Percentiles rank a stretch among this genome's conserved stretches.
These are phyloP conservation scores for Boletus huronensis DNA, from an alignment of 768 basidiomycete species.

Conservation along the genomic window DNA sequence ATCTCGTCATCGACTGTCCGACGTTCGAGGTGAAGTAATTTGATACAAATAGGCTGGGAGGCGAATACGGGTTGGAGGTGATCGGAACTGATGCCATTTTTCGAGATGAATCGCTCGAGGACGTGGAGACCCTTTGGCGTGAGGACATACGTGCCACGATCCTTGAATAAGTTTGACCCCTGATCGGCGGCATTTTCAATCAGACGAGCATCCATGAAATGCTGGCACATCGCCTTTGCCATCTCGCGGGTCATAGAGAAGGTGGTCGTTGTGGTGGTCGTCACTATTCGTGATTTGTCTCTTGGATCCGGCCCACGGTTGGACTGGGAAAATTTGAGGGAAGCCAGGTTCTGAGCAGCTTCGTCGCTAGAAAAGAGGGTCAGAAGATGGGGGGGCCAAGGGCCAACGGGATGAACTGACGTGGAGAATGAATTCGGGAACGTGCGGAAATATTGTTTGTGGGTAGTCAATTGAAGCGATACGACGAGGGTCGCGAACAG, in stretches of 20 bases:
- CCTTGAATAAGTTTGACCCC: conserved; percentile 88
- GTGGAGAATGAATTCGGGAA: conserved; percentile 95
- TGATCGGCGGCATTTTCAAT: conserved; percentile 97
- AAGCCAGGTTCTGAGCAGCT: conserved; percentile 88
- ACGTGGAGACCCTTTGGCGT: conserved; percentile 98
- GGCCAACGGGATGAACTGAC: conserved; percentile 46
- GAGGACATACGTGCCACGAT: conserved; percentile 91
- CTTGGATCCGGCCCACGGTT: conserved; percentile 97
- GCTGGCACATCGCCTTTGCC: conserved; percentile 99
- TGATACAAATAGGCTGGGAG: conserved; percentile 94
- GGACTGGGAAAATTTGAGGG: conserved; percentile 98
- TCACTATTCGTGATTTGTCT: conserved; percentile 96
- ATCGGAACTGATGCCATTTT: conserved; percentile 97
- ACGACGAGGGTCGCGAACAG: conserved; percentile 96
- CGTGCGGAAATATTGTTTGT: conserved; percentile 95
- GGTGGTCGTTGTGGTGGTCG: conserved; percentile 98
- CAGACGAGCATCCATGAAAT: conserved; percentile 98
- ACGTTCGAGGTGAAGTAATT: conserved; percentile 94
- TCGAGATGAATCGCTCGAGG: conserved; percentile 98
- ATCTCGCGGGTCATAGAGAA: conserved; percentile 99
- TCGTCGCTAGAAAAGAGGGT: conserved; percentile 67
- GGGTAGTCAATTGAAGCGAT: conserved; percentile 80
- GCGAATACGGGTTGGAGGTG: conserved; percentile 87
- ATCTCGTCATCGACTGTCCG: conserved; percentile 94
- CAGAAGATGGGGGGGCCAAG: conserved; percentile 1